Base-by-base conservation (phyloP, 192 early-diverging fungal genomes). In the Chytriomyces sp. region DNA sequence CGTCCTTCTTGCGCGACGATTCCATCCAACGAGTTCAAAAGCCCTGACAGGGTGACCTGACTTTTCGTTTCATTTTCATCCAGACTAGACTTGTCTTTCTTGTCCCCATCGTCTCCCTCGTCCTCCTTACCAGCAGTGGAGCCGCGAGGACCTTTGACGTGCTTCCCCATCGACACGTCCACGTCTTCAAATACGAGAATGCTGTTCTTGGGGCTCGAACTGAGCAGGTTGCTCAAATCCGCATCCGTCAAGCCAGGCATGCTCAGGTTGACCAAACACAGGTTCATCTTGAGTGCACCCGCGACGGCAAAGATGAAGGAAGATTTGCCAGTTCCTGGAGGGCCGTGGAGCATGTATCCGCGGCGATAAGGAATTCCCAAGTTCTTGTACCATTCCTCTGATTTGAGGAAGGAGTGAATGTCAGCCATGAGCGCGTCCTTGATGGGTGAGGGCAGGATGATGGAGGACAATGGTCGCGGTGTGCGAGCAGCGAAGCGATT, bases 271-370 rank as follows among this genome's bases (percentile, higher is more conserved):
- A 94, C 79, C 52, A 95, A 89, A 74, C 92, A 95, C 31, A 96
- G 92, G 67, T 94, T 93, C 79, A 92, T 93, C 63, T 90, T 88
- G n/a, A 94, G 78, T 52, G 93, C 85, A 52, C 92, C 38, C 7
- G 94, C 94, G 36, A 96, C 76, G 22, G 94, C 94, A 76, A 93
- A 91, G 68, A 95, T 94, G 75, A 93, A 94, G 75, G 90, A 92
- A n/a, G 91, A 92, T 76, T 96, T 96, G 31, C 94, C 94, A 38
- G 89, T 91, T 33, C 94, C 94, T 0, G 94, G 94, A 32, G 92
- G 91, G 10, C 94, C 94, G 74, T 93, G 89, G 4, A 96, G 78
- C 39, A 96, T 72, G 60, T 95, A 96, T 0, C 94, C 93, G 32
- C 94, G 87, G 26, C 94, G 85, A 73, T 94, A 96, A n/a, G 93